Base-by-base conservation (phyloP, 78 protist species). In the Paratrimastix pyriformis region DNA sequence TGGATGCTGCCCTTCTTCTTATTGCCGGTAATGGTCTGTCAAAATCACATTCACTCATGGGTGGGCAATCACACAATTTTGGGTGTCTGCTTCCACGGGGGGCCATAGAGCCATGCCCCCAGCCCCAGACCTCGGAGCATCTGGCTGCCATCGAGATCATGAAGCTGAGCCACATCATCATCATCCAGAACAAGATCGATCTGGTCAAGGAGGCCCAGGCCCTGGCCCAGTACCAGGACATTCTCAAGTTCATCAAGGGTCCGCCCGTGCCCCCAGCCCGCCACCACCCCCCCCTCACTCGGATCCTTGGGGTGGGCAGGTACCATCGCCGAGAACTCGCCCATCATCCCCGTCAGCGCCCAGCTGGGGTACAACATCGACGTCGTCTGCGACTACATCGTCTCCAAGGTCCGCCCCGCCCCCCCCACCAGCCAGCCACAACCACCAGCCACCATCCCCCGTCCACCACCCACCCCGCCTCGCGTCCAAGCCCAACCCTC, bases 151-250 rank as follows among this genome's bases (percentile, higher is more conserved):
- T 98, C 50, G 99, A 96, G 74, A 94, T 96, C 76, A 94, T 98
- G 99, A 90, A 88, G 79, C 84, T 97, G 18, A 9, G 77, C 55
- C 68, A 97, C 84, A 89, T 98, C 80, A 84, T 98, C 79, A 89
- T 97, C 52, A 82, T 97, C n/a, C 99, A 98, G 88, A 98, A 98
- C 87, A 98, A 98, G 89, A 90, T 97, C 62, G 99, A 98, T 78
- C 84, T 98, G 2, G 88, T 98, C 70, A 84, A 87, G 77, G 87
- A 90, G 71, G 76, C 68, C 7, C 86, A 81, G 13, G 97, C 97
- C 30, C 33, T 39, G 37, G 86, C 79, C 39, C 97, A 94, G 81
- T 42, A 85, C 72, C 82, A 89, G 37, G 93, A 92, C 58, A 92
- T 94, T 80, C 64, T 50, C n/a, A 77, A 78, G 26, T 97, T 93